Evolutionary conservation across 805 yeast species (phyloP), one percentile per base, ranked within the genome.

Genomic region (Nakazawaea anatomiae): DNA sequence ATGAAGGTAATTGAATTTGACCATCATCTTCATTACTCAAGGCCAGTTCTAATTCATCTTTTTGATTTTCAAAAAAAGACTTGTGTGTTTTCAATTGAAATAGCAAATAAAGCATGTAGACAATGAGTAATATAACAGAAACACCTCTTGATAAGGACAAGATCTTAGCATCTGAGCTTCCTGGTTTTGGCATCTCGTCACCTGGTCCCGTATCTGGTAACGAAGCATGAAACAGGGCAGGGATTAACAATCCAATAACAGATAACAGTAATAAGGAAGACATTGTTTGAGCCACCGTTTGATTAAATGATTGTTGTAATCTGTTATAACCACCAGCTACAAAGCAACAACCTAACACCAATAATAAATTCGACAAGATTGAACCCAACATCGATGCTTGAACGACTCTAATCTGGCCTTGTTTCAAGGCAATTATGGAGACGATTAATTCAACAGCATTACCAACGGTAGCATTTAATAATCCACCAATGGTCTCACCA

Each of bases 281-380:
- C 99, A 94, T 94, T 6, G 98, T 91, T 69, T 94, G 98, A 4
- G 99, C 99, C 6, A 91, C 97, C 0, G 98, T 92, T 68, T 88
- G 96, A 72, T 90, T 90, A 72, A 94, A 94, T 1, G 77, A 77
- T 68, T 94, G 98, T 66, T 87, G 94, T 38, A 85, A 75, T 55
- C 94, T 80, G 57, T 87, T 85, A 65, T 84, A 78, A 14, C 99
- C 99, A 51, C 99, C 99, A 41, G 87, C 90, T 12, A 92, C 69
- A 63, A 94, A 94, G 65, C 97, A 90, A 67, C 96, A 87, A n/a
- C 99, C 99, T 48, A 94, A 75, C 3, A 94, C 99, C 50, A 94
- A 75, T 54, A 94, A 72, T 60, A 91, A 71, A 70, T 94, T 94
- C 46, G 96, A 88, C 52, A 94, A 74, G 54, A 94, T 88, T 48